Evolutionary conservation across 2,329 filamentous ascomycete species (phyloP).

Genomic region (Hypoxylon rubiginosum): DNA sequence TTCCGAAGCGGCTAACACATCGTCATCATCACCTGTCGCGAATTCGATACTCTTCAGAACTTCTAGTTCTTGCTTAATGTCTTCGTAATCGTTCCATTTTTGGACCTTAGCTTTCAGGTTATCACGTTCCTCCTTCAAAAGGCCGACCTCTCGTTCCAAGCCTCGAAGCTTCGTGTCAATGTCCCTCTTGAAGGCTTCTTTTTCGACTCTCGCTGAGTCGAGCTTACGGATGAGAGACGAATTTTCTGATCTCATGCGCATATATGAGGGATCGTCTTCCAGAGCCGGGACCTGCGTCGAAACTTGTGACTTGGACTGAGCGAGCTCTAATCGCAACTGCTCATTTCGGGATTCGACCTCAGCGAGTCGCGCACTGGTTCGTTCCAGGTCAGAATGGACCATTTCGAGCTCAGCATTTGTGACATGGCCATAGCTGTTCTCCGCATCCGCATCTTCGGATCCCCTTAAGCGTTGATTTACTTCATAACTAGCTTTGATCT

Average conservation of each 20-base stretch:
- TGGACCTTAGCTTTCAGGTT: conserved; percentile 83
- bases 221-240: conserved; percentile 90
- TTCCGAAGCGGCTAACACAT: conserved; percentile 61
- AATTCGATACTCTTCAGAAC: conserved; percentile 99
- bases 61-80: conserved; percentile 94
- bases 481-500: conserved; percentile 97
- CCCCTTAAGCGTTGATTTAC: conserved; percentile 90
- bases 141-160: conserved; percentile 82
- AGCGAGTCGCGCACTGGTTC: conserved; percentile 86
- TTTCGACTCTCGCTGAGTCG: conserved; percentile 85
- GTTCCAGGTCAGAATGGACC: conserved; percentile 90
- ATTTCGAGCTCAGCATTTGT: conserved; percentile 94
- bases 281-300: conserved; percentile 72
- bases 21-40: conserved; percentile 87
- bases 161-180: conserved; percentile 81
- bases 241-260: conserved; percentile 92
- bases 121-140: conserved; percentile 85
- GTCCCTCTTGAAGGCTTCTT: conserved; percentile 82
- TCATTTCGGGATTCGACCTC: conserved; percentile 96
- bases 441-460: conserved; percentile 72
- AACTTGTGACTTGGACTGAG: conserved; percentile 84
- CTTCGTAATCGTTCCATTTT: conserved; percentile 94
- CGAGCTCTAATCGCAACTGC: conserved; percentile 89
- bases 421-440: conserved; percentile 72
- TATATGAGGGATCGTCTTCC: conserved; percentile 90